Conservation (phyloP, 202 grass and related monocot species). For the Musa balbisiana region DNA sequence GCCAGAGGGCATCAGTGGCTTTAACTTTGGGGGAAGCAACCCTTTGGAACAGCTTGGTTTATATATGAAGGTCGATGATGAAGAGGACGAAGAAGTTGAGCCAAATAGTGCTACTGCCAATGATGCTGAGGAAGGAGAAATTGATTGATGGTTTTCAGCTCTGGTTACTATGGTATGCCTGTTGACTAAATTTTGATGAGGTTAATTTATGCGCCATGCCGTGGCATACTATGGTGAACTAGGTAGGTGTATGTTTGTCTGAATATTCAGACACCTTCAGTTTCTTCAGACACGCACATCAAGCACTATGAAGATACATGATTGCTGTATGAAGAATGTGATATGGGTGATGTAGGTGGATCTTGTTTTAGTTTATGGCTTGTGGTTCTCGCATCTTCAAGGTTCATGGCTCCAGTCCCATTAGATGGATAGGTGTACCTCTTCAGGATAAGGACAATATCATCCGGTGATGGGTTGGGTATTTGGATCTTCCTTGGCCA, state of each 20-base stretch:
- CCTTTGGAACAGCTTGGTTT: conserved; percentile 76
- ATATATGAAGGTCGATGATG: conserved; percentile 84
- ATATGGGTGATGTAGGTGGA: neutral
- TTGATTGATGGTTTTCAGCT: conserved; percentile 24
- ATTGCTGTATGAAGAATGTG: neutral
- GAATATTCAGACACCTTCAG: neutral
- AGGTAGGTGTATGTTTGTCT: neutral
- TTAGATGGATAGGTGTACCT: neutral
- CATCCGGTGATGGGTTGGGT: neutral
- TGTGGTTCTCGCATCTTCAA: neutral
- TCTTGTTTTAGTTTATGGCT: neutral
- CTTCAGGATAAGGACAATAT: neutral
- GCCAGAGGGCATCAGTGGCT: conserved; percentile 55
- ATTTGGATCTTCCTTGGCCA: conserved; percentile 1
- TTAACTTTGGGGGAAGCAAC: conserved; percentile 58
- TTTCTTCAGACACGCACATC: neutral
- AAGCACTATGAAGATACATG: neutral
- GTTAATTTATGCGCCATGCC: conserved; percentile 6
- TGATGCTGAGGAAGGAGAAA: conserved; percentile 41
- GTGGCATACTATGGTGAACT: neutral
- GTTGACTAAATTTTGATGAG: neutral
- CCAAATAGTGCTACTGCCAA: conserved; percentile 16
- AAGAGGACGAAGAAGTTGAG: conserved; percentile 75
- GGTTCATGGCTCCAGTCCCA: neutral
- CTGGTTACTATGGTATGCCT: neutral